Base-by-base conservation (phyloP, 2,329 filamentous ascomycete species). In the Epichloe uncinata region DNA sequence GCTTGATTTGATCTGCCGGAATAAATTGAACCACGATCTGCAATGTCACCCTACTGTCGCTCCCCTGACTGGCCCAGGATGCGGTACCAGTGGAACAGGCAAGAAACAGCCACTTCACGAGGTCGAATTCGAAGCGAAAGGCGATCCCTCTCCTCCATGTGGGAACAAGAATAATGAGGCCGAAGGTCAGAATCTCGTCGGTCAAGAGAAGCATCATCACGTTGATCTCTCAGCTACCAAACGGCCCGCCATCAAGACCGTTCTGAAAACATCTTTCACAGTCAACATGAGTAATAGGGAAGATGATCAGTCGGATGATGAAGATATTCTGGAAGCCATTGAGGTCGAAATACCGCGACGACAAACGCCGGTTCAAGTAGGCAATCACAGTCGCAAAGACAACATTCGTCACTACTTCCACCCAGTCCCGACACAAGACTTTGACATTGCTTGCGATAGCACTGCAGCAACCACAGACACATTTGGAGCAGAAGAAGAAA, bases 1-100 rank as follows among this genome's bases (percentile, higher is more conserved):
- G 16, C 79, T 80, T 46, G 68, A 69, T 35, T 54, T 54, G 1
- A 59, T 78, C 16, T 75, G 73, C 20, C 56, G 60, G 33, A 60
- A 64, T 5, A 52, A 69, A 7, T 77, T 79, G 49, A 47, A 40
- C 11, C 42, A 48, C 36, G 26, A 42, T 12, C 7, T 13, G 16
- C 48, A 20, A 33, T 13, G 6, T 11, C 16, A 33, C 5, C 26
- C 20, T 34, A 35, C 15, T 15, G 11, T 6, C 18, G 12, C 9
- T 30, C 15, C 6, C 30, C 15, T 5, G 16, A 6, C 38, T 38
- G 15, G 11, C 42, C 16, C 40, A 30, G 20, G n/a, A 22, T 6
- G 42, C 42, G 20, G n/a, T 40, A 16, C 40, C 8, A 8, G 9
- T 36, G 20, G n/a, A 22, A 22, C 13, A 34, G 18, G 3, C 33